Evolutionary conservation across 331 rosid species (phyloP).

Genomic region (Phaseolus coccineus): DNA sequence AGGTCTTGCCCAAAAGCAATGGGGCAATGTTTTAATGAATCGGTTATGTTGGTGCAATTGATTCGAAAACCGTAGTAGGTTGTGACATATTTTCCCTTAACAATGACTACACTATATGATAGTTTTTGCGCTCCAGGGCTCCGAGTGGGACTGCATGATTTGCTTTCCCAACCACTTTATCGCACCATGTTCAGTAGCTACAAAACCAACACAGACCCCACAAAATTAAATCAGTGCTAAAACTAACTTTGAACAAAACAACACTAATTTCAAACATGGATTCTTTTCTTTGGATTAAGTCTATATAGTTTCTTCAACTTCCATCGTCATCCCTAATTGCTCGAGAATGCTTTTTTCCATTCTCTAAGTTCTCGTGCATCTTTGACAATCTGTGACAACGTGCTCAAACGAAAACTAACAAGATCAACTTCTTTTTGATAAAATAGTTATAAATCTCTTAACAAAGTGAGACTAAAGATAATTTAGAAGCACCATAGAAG

Average conservation of each 20-base stretch:
- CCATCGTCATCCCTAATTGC: no score
- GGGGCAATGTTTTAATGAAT: constrained; percentile 50
- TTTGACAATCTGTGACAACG: no score
- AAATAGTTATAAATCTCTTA: no score
- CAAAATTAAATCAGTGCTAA: background rate
- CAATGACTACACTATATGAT: constrained; percentile 48
- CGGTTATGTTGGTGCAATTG: constrained; percentile 52
- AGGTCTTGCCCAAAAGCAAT: constrained; percentile 43
- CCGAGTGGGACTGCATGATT: constrained; percentile 40
- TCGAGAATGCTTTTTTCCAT: no score
- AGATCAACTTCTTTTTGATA: no score
- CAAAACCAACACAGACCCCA: constrained; percentile 27
- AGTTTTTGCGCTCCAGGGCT: constrained; percentile 37
- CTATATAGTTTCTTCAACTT: no score
- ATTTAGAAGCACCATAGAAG: no score
- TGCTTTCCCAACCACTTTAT: constrained; percentile 39
- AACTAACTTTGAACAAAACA: background rate
- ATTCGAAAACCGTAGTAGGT: constrained; percentile 39
- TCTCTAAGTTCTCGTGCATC: no score
- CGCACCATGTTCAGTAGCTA: background rate
- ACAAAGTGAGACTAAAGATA: no score
- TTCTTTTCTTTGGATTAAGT: no score
- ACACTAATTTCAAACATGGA: no score
- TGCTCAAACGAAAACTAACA: no score
- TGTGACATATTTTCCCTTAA: constrained; percentile 40